These are phyloP conservation scores for Ophiostoma novo-ulmi DNA, from an alignment of 2,329 filamentous ascomycete species.

Conservation along the genomic window DNA sequence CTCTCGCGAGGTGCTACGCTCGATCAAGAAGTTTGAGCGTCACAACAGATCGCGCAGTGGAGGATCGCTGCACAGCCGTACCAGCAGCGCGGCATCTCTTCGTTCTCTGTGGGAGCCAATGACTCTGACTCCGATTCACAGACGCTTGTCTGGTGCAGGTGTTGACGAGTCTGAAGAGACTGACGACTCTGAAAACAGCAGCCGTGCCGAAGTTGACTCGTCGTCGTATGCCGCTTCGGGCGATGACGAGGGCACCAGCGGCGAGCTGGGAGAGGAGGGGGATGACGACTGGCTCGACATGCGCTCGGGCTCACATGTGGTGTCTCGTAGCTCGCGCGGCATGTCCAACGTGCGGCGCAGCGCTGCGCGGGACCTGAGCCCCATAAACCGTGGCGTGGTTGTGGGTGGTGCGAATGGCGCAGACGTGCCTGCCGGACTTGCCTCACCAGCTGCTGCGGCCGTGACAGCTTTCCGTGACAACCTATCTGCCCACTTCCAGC, in stretches of 20 bases:
- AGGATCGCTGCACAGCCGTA: constrained; percentile 54
- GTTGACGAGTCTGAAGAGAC: constrained; percentile 5
- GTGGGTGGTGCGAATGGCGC: constrained; percentile 23
- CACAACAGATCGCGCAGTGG: constrained; percentile 64
- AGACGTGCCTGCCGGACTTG: constrained; percentile 38
- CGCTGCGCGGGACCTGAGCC: constrained; percentile 26
- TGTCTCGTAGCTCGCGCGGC: constrained; percentile 17
- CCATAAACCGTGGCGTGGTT: constrained; percentile 19
- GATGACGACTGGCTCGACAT: constrained; percentile 39
- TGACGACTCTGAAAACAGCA: constrained; percentile 19
- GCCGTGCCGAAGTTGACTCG: constrained; percentile 24
- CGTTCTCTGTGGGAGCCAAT: constrained; percentile 60
- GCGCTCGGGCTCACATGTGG: constrained; percentile 30
- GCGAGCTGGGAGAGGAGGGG: constrained; percentile 31
- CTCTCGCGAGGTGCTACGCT: constrained; percentile 58
- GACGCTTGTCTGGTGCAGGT: constrained; percentile 17
- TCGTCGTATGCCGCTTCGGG: constrained; percentile 24
- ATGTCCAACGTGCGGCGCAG: constrained; percentile 24
- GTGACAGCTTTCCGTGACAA: constrained; percentile 65
- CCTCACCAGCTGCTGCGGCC: constrained; percentile 56
- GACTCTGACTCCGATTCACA: constrained; percentile 21
- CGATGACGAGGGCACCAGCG: constrained; percentile 21
- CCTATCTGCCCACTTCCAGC: constrained; percentile 49
- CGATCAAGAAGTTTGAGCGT: constrained; percentile 56
- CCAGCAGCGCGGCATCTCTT: constrained; percentile 62